Conservation (phyloP, 176 grass and related monocot genomes). For the Echinochloa phyllopogon region DNA sequence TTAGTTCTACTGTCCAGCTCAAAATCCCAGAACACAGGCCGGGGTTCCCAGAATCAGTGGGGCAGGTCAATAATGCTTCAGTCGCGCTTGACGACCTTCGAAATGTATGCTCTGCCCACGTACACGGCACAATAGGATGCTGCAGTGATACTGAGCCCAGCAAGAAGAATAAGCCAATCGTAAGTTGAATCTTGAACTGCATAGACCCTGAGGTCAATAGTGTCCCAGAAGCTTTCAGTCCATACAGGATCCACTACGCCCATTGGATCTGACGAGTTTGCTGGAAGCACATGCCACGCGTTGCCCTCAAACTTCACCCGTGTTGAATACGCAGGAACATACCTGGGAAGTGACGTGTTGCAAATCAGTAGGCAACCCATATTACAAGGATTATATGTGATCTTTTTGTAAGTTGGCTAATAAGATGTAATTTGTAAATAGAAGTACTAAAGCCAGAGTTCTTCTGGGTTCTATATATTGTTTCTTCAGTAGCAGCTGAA, state of each 20-base stretch:
- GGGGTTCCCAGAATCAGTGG: slow-evolving; percentile 11
- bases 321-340: slow-evolving; percentile 92
- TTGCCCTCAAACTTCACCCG: slow-evolving; percentile 72
- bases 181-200: slow-evolving; percentile 69
- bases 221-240: slow-evolving; percentile 98
- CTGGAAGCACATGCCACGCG: slow-evolving; percentile 69
- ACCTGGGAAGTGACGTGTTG: slow-evolving; percentile 56
- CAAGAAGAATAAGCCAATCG: slow-evolving; percentile 65
- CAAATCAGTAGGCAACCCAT: slow-evolving; percentile 9
- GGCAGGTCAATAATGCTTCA: slow-evolving; percentile 36
- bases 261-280: slow-evolving; percentile 66
- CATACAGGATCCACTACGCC: slow-evolving; percentile 74
- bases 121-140: slow-evolving; percentile 63
- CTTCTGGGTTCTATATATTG: background rate
- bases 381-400: background rate
- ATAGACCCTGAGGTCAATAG: slow-evolving; percentile 84
- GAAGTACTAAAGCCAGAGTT: background rate
- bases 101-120: slow-evolving; percentile 59
- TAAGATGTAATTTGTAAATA: background rate
- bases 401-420: slow-evolving; percentile 12
- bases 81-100: slow-evolving; percentile 75
- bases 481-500: background rate
- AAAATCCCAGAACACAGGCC: background rate
- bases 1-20: background rate
- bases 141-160: slow-evolving; percentile 58